These are phyloP conservation scores for Mortierella sp. DNA, from an alignment of 371 early-diverging fungal species.

Conservation along the genomic window DNA sequence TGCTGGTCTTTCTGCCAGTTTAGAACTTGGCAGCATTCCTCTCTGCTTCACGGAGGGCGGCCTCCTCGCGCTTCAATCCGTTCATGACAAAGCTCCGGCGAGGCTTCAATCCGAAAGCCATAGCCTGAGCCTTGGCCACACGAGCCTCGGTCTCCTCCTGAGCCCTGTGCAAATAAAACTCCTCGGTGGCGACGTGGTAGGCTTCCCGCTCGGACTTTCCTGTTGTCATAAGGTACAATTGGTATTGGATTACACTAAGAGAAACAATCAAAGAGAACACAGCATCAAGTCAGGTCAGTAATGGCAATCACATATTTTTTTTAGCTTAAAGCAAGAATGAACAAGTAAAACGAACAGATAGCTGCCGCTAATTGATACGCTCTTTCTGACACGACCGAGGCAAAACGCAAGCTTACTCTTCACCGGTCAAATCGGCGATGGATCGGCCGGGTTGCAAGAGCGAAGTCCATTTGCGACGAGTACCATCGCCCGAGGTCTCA, in stretches of 20 bases:
- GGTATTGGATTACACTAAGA: constrained; percentile 82
- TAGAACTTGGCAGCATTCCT: constrained; percentile 41
- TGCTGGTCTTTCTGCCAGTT: neutral
- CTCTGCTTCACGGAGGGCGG: constrained; percentile 44
- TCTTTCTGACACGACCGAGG: neutral
- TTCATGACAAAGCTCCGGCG: constrained; percentile 52
- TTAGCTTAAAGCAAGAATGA: neutral
- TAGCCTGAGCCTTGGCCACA: constrained; percentile 72
- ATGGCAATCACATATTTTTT: neutral
- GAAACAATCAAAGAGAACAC: neutral
- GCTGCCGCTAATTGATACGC: neutral
- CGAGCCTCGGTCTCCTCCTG: constrained; percentile 81
- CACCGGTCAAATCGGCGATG: constrained; percentile 72
- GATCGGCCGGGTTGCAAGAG: constrained; percentile 65
- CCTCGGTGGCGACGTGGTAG: constrained; percentile 77
- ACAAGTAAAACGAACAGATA: neutral
- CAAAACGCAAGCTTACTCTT: constrained; percentile 69
- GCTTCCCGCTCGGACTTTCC: constrained; percentile 80
- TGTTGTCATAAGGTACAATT: constrained; percentile 80
- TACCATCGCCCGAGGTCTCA: constrained; percentile 67
- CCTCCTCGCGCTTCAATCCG: constrained; percentile 58
- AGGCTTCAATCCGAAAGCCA: constrained; percentile 63
- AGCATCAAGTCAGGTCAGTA: neutral
- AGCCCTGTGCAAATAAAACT: constrained; percentile 81
- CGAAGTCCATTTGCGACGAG: constrained; percentile 45